Evolutionary conservation across 2,329 filamentous ascomycete species (phyloP), one percentile per base, ranked within the genome.

Genomic region (Keithomyces neogunnii): DNA sequence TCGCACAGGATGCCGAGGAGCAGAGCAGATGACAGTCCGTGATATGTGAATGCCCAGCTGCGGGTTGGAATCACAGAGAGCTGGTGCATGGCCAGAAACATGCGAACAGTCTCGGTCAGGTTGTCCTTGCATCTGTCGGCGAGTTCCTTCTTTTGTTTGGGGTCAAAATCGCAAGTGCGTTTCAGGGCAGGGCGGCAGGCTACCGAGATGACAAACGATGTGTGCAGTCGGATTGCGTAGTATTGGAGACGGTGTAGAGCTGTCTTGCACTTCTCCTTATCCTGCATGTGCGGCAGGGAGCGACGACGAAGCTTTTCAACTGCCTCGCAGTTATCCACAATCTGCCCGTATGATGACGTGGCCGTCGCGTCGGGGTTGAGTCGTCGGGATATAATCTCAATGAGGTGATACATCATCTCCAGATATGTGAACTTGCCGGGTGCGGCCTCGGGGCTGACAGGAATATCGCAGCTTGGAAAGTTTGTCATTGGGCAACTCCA

Each of bases 71-170:
- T 84, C 7, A 82, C 78, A 2, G 81, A 84, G 32, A 85, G 68
- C 55, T 84, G 81, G 62, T 85, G 81, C 82, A 85, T 85, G 13
- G 81, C 79, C 28, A 85, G 69, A 60, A 85, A 85, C 81, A 85
- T 85, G 40, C 80, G 76, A 9, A 85, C 81, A 10, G 81, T 85
- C 61, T 85, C 81, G 5, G 79, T 79, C 30, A 85, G 68, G 59
- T 84, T 84, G 13, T 70, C 66, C 61, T 82, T 83, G 69, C 82
- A 85, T 52, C 76, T 75, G 31, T 78, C 74, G 2, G 78, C 77
- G 1, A 85, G 68, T 1, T 73, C 65, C 44, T 71, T 71, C 58
- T 81, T 82, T 57, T 85, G 80, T 1, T 69, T 60, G 0, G 69
- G 59, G 3, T 74, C 73, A 40, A 84, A 71, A 8, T 69, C 67